phyloP scores from a whole-genome alignment of 306 rosid species.

The Luffa acutangula region DNA sequence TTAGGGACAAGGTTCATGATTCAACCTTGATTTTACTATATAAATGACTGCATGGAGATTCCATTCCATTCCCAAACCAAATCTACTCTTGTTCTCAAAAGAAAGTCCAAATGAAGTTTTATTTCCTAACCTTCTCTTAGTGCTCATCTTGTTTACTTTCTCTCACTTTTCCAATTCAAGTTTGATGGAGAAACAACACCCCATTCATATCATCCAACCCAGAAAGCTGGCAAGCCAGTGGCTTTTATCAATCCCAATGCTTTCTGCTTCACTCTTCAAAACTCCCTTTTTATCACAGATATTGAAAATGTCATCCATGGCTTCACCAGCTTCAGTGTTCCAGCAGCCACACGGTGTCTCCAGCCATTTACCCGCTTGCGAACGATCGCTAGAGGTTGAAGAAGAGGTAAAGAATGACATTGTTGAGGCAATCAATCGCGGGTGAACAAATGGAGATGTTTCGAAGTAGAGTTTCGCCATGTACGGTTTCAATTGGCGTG shows the following conservation, averaged over 20 bases:
- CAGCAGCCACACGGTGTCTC: background rate
- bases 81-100: too few species aligned
- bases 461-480: too few species aligned
- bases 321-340: background rate
- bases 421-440: too few species aligned
- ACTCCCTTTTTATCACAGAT: background rate
- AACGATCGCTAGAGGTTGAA: background rate
- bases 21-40: too few species aligned
- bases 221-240: background rate
- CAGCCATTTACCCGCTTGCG: background rate
- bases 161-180: background rate
- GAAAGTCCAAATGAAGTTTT: background rate
- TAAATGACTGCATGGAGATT: too few species aligned
- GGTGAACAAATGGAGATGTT: too few species aligned
- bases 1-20: too few species aligned
- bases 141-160: background rate
- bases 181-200: background rate
- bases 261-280: background rate
- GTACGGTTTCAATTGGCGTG: too few species aligned
- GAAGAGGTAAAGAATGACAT: background rate
- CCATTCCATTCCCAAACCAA: too few species aligned
- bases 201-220: background rate
- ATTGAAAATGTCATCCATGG: background rate
- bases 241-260: background rate
- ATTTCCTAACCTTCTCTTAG: too few species aligned